These are phyloP conservation scores for Pisolithus tinctorius DNA, from an alignment of 768 basidiomycete genomes.

Conservation along the genomic window DNA sequence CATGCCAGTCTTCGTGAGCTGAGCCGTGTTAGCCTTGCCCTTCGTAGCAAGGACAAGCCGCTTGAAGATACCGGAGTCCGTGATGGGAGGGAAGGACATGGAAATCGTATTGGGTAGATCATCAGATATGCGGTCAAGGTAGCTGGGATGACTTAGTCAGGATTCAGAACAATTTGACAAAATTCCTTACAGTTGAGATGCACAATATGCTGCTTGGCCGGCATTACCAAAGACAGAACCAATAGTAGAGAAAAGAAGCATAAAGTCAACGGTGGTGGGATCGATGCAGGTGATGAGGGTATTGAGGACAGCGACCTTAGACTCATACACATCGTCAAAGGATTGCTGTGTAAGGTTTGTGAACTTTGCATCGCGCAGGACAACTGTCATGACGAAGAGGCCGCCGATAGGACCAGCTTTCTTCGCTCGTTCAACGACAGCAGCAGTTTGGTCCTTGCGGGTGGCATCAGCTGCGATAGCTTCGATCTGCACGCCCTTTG, in stretches of 20 bases:
- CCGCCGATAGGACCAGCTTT: constrained; percentile 24
- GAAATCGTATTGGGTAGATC: constrained; percentile 25
- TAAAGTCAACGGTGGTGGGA: constrained; percentile 21
- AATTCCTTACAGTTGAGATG: constrained; percentile 9
- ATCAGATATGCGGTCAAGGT: constrained; percentile 27
- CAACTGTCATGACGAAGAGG: constrained; percentile 28
- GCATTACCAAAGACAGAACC: constrained; percentile 28
- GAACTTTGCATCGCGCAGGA: constrained; percentile 28
- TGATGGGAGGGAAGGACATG: constrained; percentile 29
- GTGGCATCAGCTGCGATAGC: constrained; percentile 23
- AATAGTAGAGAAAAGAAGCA: constrained; percentile 29
- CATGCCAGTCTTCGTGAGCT: constrained; percentile 26
- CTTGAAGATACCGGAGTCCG: constrained; percentile 29
- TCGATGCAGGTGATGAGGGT: constrained; percentile 10
- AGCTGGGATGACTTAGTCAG: constrained; percentile 11
- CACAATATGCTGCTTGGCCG: constrained; percentile 20
- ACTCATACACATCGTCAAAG: constrained; percentile 18
- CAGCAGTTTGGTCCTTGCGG: constrained; percentile 16
- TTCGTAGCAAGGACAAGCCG: constrained; percentile 22
- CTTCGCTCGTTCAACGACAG: constrained; percentile 16
- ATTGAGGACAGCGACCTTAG: constrained; percentile 17
- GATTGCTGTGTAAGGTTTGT: constrained; percentile 28
- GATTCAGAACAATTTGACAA: background rate
- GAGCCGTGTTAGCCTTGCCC: constrained; percentile 23
- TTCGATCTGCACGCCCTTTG: constrained; percentile 18